These are phyloP conservation scores for Tylopilus rubrobrunneus DNA, from an alignment of 768 basidiomycete species.

Conservation along the genomic window DNA sequence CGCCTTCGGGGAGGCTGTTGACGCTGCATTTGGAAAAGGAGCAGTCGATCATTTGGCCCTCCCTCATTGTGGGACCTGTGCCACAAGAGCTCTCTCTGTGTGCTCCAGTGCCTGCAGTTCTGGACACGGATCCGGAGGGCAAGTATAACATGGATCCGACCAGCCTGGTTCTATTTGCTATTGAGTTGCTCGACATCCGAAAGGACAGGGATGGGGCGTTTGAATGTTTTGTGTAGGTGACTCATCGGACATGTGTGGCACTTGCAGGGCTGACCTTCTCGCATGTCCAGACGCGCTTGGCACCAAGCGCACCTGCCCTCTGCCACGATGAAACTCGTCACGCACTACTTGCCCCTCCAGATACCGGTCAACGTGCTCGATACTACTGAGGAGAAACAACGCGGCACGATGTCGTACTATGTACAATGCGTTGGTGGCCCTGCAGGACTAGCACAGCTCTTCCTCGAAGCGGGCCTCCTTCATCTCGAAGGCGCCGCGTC, in stretches of 20 bases:
- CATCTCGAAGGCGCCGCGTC: slow-evolving; percentile 80
- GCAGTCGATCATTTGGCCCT: slow-evolving; percentile 78
- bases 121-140: slow-evolving; percentile 48
- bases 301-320: slow-evolving; percentile 71
- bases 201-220: slow-evolving; percentile 76
- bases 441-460: slow-evolving; percentile 67
- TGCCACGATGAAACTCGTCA: slow-evolving; percentile 72
- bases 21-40: slow-evolving; percentile 81
- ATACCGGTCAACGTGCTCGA: slow-evolving; percentile 36
- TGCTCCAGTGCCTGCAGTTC: slow-evolving; percentile 48
- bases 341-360: slow-evolving; percentile 65
- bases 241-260: background rate
- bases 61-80: slow-evolving; percentile 69
- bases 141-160: slow-evolving; percentile 86
- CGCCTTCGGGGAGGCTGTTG: slow-evolving; percentile 59
- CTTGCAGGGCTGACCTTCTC: background rate
- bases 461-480: slow-evolving; percentile 73
- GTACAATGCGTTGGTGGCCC: slow-evolving; percentile 62
- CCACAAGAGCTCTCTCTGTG: slow-evolving; percentile 57
- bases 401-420: slow-evolving; percentile 59
- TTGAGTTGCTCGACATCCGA: slow-evolving; percentile 72
- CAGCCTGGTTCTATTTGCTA: slow-evolving; percentile 65
- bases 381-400: slow-evolving; percentile 36
- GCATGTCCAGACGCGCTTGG: slow-evolving; percentile 66
- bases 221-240: slow-evolving; percentile 71